These are phyloP conservation scores for Debaryomyces udenii DNA, from an alignment of 1,139 yeast genomes.

Conservation along the genomic window DNA sequence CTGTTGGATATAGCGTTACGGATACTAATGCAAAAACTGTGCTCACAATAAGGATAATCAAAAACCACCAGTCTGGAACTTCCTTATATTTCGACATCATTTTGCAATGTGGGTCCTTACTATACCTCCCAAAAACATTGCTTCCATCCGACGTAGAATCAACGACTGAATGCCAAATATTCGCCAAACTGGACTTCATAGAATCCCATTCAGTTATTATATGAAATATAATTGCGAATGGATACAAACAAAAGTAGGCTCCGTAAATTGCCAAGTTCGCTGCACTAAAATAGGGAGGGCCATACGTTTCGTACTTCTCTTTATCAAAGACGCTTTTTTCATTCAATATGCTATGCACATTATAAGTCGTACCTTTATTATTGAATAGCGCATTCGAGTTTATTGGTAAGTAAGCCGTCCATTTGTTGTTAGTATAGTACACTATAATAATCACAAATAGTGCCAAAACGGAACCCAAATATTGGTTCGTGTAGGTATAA, in stretches of 20 bases:
- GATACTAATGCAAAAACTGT: slow-evolving; percentile 35
- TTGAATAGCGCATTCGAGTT: slow-evolving; percentile 42
- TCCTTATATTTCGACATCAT: slow-evolving; percentile 44
- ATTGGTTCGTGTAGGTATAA: slow-evolving; percentile 41
- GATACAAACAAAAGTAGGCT: slow-evolving; percentile 45
- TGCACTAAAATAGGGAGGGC: slow-evolving; percentile 49
- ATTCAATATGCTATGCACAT: slow-evolving; percentile 37
- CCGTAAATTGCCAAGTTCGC: slow-evolving; percentile 47
- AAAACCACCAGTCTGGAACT: slow-evolving; percentile 48
- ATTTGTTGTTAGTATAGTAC: slow-evolving; percentile 41
- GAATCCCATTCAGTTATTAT: slow-evolving; percentile 48
- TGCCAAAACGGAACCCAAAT: slow-evolving; percentile 38
- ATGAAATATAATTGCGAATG: slow-evolving; percentile 46
- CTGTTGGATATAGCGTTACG: slow-evolving; percentile 36
- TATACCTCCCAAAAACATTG: slow-evolving; percentile 23
- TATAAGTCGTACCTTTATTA: slow-evolving; percentile 36
- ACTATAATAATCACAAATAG: slow-evolving; percentile 34
- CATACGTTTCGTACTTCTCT: slow-evolving; percentile 33
- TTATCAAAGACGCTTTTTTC: slow-evolving; percentile 35
- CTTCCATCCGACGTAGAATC: slow-evolving; percentile 30
- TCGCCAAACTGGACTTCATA: slow-evolving; percentile 42
- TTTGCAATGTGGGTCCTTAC: slow-evolving; percentile 41
- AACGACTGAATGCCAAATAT: slow-evolving; percentile 35
- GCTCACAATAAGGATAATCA: slow-evolving; percentile 31
- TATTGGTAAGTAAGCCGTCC: slow-evolving; percentile 46